Conservation (phyloP, 164 flowering plant species). For the Macadamia tetraphylla region DNA sequence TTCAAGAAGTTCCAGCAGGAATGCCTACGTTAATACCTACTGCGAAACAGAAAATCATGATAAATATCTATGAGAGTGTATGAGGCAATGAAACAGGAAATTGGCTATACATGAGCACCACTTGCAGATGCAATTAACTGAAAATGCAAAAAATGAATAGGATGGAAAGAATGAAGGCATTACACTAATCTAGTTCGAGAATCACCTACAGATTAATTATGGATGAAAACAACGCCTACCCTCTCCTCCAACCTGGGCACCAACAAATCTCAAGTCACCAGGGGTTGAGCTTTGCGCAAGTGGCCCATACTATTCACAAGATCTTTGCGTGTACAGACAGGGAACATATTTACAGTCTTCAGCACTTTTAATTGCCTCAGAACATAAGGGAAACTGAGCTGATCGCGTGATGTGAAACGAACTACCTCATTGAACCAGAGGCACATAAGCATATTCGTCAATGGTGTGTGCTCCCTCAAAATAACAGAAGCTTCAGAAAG, state of each 20-base stretch:
- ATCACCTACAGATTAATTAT: not conserved
- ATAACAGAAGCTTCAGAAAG: conserved; percentile 91
- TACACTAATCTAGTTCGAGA: not conserved
- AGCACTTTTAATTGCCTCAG: conserved; percentile 64
- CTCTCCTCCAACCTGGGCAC: not conserved
- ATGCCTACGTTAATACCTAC: too few relatives aligned
- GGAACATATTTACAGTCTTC: conserved; percentile 70
- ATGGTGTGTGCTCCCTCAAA: conserved; percentile 75
- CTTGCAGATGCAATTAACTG: not conserved
- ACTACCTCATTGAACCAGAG: conserved; percentile 98
- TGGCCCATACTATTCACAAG: conserved; percentile 96
- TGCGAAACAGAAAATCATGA: too few relatives aligned
- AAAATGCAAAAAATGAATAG: not conserved
- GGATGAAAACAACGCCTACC: not conserved
- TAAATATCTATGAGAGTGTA: too few relatives aligned
- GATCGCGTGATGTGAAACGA: conserved; percentile 92
- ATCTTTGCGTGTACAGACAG: conserved; percentile 91
- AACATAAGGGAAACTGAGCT: conserved; percentile 92
- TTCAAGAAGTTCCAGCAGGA: too few relatives aligned
- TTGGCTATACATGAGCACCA: too few relatives aligned
- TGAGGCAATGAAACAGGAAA: too few relatives aligned
- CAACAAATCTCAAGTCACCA: conserved; percentile 20
- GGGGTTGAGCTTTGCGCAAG: conserved; percentile 80
- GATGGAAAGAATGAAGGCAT: not conserved
- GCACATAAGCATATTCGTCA: conserved; percentile 85